phyloP scores from a whole-genome alignment of 2,329 filamentous ascomycete species.

The Epichloe uncinata region DNA sequence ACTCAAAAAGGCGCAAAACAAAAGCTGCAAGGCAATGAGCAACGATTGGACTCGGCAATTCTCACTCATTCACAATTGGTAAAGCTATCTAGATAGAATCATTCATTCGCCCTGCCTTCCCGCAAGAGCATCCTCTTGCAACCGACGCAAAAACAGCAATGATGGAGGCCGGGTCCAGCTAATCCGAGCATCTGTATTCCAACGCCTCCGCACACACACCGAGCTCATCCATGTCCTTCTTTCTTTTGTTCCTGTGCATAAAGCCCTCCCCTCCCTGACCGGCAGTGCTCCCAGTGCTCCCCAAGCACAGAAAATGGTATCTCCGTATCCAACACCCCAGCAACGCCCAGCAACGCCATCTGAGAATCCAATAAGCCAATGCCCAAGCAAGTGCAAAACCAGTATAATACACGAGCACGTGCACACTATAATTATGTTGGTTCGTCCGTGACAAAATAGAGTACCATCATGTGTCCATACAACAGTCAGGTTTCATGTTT shows the following conservation, averaged over 20 bases:
- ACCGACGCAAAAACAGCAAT: neutral
- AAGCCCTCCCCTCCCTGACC: slow-evolving; percentile 7
- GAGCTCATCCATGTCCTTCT: slow-evolving; percentile 10
- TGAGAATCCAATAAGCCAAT: slow-evolving; percentile 16
- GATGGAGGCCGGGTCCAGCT: neutral
- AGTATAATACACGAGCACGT: neutral
- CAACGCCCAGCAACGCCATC: slow-evolving; percentile 25
- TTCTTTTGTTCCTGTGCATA: neutral
- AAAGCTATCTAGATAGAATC: slow-evolving; percentile 5
- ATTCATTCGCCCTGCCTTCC: neutral
- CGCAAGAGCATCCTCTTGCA: neutral
- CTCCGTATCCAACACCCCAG: slow-evolving; percentile 11
- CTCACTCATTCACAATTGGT: neutral
- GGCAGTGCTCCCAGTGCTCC: slow-evolving; percentile 9
- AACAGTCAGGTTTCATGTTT: neutral
- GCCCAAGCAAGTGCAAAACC: slow-evolving; percentile 14
- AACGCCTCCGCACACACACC: neutral
- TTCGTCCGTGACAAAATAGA: neutral
- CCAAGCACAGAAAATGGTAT: slow-evolving; percentile 23
- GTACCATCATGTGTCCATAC: slow-evolving; percentile 5
- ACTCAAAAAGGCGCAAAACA: no score
- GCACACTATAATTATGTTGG: slow-evolving; percentile 1
- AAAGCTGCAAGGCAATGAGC: no score
- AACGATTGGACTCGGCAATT: neutral
- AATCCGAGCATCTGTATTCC: neutral